Base-by-base conservation (phyloP, 257 asterid species). In the Pogostemon cablin region DNA sequence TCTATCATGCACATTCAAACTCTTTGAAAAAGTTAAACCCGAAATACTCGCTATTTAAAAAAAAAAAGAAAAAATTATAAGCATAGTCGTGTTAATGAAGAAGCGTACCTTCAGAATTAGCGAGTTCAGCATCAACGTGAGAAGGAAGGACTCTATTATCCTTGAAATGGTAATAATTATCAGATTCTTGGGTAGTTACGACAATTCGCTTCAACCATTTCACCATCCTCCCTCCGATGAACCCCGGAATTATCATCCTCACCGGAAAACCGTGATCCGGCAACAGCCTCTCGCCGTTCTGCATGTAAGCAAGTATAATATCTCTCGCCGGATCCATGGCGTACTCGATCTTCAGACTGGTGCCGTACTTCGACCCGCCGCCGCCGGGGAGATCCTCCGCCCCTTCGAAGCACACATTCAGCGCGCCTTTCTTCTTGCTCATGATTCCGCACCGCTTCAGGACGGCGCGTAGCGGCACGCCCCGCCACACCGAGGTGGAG, bases 261-360 rank as follows among this genome's bases (percentile, higher is more conserved):
- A 91, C 88, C 8, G 98, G 99, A 62, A 87, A 93, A 0, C 98
- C 99, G 1, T 93, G 98, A n/a, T 91, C 99, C 57, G 98, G 95
- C 5, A 84, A 0, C 63, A 91, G 52, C 32, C 74, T 48, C 68
- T 88, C 95, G 4, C 98, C 97, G 47, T 93, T 93, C 66, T 93
- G 99, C 97, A 93, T 86, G 86, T 81, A 93, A 0, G 99, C 98
- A 47, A 93, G 5, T 0, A 93, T 84, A 0, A 93, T 85, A 68
- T 93, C 99, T 42, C 96, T 76, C 1, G 96, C 62, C 5, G 87
- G 84, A 70, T 93, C 99, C 98, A 93, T 93, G 0, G 96, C 99
- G 0, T 78, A 25, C 8, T 87, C 96, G 80, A 61, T 86, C 65
- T n/a, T 78, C 53, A 93, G 7, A 7, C 90, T 86, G 1, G 98